Conservation (phyloP, 2,329 filamentous ascomycete genomes). For the Diplodia scrobiculata region DNA sequence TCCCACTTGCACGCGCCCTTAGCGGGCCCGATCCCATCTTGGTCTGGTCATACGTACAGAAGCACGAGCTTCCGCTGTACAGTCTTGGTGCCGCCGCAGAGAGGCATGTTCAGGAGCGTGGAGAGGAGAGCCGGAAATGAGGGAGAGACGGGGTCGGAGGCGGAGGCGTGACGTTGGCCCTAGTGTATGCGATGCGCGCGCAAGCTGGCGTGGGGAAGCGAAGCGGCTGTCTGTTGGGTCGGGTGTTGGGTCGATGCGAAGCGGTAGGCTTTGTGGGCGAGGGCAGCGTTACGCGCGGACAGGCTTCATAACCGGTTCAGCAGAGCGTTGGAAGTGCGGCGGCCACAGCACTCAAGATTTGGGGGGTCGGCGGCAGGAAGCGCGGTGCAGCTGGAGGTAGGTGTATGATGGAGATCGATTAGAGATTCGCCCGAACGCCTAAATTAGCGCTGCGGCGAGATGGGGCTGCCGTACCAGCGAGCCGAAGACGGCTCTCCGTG, state of each 20-base stretch:
- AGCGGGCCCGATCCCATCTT: conserved; percentile 3
- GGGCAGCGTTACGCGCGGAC: conserved; percentile 4
- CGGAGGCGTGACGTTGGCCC: conserved; percentile 3
- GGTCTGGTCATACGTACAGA: conserved; percentile 61
- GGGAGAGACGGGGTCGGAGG: conserved; percentile 26
- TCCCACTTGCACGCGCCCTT: conserved; percentile 33
- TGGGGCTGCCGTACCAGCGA: conserved; percentile 16
- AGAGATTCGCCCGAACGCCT: conserved; percentile 29
- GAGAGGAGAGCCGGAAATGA: conserved; percentile 20
- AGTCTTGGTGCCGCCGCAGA: conserved; percentile 64
- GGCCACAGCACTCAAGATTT: conserved; percentile 22
- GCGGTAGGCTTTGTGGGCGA: conserved; percentile 14
- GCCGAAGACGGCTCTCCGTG: conserved; percentile 19
- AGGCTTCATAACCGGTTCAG: conserved; percentile 19
- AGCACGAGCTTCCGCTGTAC: conserved; percentile 96
- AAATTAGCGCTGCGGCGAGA: conserved; percentile 26
- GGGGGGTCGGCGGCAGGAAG: conserved; percentile 26
- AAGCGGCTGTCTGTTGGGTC: conserved; percentile 3
- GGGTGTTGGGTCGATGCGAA: conserved; percentile 20
- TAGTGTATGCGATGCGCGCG: conserved; percentile 18
- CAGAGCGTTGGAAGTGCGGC: conserved; percentile 10
- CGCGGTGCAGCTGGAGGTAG: conserved; percentile 28
- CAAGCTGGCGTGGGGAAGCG: conserved; percentile 12
- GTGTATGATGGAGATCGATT: conserved; percentile 29
- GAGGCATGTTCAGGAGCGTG: conserved; percentile 45